Base-by-base conservation (phyloP, 108 stramenopile species). In the Skeletonema tropicum region DNA sequence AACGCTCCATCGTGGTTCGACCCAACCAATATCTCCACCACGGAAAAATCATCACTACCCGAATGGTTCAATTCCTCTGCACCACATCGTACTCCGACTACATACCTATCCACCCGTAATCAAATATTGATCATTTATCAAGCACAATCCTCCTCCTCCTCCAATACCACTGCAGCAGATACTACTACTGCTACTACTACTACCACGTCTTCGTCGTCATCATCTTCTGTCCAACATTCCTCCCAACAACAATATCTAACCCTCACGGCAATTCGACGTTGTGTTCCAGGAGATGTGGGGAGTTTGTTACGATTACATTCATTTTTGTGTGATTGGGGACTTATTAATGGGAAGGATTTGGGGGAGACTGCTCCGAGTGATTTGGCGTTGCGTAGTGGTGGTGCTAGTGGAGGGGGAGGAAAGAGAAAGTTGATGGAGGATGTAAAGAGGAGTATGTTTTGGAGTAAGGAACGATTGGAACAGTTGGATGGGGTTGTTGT, bases 21-120 rank as follows among this genome's bases (percentile, higher is more conserved):
- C 13, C 21, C 66, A 3, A 73, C 87, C 8, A 55, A 68, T 46
- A 74, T 87, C 31, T 88, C 90, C 12, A 83, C 90, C 38, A 68
- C 90, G n/a, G 94, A 95, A 76, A 80, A 80, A 35, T 71, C 82
- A 13, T 73, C 88, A 67, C 74, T 95, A 30, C 90, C 90, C 0
- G 94, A 95, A 80, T 95, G 94, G 94, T 95, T 95, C 76, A 85
- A 95, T 66, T 58, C 39, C 30, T 90, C 87, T 61, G 88, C 94
- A 55, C 68, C 83, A 12, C 94, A 95, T 74, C 83, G 94, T 10
- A 92, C 89, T 15, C 74, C 75, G 14, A 58, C 87, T 45, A 65
- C 87, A 0, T 93, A 92, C 73, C 39, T 92, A 11, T n/a, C 76
- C 14, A 75, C 89, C 2, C 71, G 94, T 15, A 87, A 89, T 62